Base-by-base conservation (phyloP, 2,329 filamentous ascomycete species). In the Boeremia lycopersici region DNA sequence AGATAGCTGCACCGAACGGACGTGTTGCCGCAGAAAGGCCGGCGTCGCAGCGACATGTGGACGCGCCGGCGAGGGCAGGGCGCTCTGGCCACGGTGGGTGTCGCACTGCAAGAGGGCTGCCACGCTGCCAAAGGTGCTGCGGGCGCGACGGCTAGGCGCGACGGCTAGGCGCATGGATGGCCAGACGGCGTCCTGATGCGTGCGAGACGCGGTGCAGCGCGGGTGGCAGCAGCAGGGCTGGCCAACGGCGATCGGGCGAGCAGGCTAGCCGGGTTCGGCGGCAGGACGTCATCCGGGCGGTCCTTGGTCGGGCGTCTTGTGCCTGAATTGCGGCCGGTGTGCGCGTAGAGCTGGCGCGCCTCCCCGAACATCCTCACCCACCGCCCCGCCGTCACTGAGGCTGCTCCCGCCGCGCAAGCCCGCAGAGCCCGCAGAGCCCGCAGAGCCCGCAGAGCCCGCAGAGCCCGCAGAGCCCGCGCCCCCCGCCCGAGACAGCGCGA, bases 241-340 rank as follows among this genome's bases (percentile, higher is more conserved):
- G 52, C 58, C 49, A 57, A 56, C 38, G 45, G 42, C 36, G 33
- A 51, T 42, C 44, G 19, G 29, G 49, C 35, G 51, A 55, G 43
- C 29, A 26, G n/a, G n/a, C 40, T 41, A 36, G 9, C 38, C 40
- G 40, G 41, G 5, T 45, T 40, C 30, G 23, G 52, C 40, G 50
- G 25, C 33, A 17, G 29, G 26, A 55, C 50, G 52, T 50, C 52
- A 47, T 55, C 36, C 46, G 31, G 13, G 45, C 34, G 44, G 19
- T 23, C 19, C 19, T 23, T 23, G 19, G 19, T 23, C 19, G 19
- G 19, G 19, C 19, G 19, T 40, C 46, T 55, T 36, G 19, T 23
- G 19, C 62, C 63, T 66, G 63, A 56, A 61, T 59, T 57, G 57
- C 41, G 28, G 46, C 53, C 53, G 47, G 47, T 57, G 61, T 62